Evolutionary conservation across 495 filamentous ascomycete genomes (phyloP).

Genomic region (Hyaloscypha hepaticicola): DNA sequence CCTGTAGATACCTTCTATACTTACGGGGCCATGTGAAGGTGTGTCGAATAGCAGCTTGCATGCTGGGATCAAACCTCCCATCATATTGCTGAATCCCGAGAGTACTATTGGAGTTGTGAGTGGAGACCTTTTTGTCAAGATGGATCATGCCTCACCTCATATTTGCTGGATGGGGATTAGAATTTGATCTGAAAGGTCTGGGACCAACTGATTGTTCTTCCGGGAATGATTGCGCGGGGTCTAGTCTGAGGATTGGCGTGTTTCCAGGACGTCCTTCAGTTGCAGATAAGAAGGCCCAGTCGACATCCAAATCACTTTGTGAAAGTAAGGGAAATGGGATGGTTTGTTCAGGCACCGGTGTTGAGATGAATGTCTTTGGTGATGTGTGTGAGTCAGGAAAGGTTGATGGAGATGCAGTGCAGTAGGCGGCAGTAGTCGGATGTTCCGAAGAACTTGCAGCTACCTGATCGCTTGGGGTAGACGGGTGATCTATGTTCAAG

Average conservation of each 20-base stretch:
- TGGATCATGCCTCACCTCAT: constrained; percentile 27
- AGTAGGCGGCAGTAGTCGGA: not conserved
- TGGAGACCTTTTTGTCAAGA: not conserved
- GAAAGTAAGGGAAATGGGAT: constrained; percentile 29
- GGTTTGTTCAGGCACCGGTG: constrained; percentile 21
- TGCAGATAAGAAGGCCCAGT: constrained; percentile 26
- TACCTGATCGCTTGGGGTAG: constrained; percentile 9
- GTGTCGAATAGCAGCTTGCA: constrained; percentile 25
- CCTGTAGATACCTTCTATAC: not conserved
- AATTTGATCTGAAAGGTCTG: constrained; percentile 27
- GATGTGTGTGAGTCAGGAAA: constrained; percentile 10
- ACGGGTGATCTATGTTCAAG: constrained; percentile 22
- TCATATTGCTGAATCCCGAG: constrained; percentile 34
- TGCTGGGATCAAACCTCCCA: constrained; percentile 24
- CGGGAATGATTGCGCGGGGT: constrained; percentile 21
- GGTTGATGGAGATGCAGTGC: not conserved
- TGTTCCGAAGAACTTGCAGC: not conserved
- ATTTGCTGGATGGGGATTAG: constrained; percentile 26
- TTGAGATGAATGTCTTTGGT: constrained; percentile 18
- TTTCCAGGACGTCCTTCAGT: constrained; percentile 22
- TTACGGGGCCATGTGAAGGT: constrained; percentile 32
- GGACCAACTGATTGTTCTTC: constrained; percentile 10
- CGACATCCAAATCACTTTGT: constrained; percentile 24
- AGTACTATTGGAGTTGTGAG: constrained; percentile 22
- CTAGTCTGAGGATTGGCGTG: constrained; percentile 27